phyloP scores from a whole-genome alignment of 768 basidiomycete genomes.

The Auricularia sp. region DNA sequence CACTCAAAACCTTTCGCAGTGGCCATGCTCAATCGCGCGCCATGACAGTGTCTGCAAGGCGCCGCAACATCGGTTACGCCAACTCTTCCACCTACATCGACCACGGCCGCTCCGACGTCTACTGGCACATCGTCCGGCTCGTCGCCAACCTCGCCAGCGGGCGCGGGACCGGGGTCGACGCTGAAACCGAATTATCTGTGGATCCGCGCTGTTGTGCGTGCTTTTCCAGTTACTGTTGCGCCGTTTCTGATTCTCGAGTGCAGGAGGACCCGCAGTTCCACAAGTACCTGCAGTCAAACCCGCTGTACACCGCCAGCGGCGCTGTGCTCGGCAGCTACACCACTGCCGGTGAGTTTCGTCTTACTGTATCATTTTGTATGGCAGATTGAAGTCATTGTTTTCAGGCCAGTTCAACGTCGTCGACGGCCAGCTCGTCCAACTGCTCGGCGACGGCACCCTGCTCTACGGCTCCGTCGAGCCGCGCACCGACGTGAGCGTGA shows the following conservation, averaged over 20 bases:
- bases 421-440: slow-evolving; percentile 45
- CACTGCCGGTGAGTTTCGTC: not conserved
- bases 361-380: slow-evolving; percentile 18
- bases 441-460: slow-evolving; percentile 26
- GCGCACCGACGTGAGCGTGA: slow-evolving; percentile 34
- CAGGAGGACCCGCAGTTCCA: slow-evolving; percentile 52
- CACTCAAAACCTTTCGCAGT: no score
- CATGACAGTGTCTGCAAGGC: slow-evolving; percentile 5
- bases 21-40: no score
- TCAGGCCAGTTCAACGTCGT: slow-evolving; percentile 48
- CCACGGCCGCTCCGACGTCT: slow-evolving; percentile 9
- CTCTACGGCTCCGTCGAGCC: slow-evolving; percentile 43
- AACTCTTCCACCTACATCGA: not conserved
- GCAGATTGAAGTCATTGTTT: slow-evolving; percentile 41
- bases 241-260: no score
- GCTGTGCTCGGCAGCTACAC: slow-evolving; percentile 44
- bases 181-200: slow-evolving; percentile 41
- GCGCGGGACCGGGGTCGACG: slow-evolving; percentile 24
- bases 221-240: not conserved
- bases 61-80: not conserved
- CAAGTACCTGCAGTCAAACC: slow-evolving; percentile 42
- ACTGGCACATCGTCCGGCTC: slow-evolving; percentile 9
- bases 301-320: slow-evolving; percentile 26
- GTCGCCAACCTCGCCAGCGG: slow-evolving; percentile 12
- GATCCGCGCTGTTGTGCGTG: slow-evolving; percentile 45